Percentiles rank a stretch among this genome's conserved stretches.
These are phyloP conservation scores for Gastrodia elata DNA, from an alignment of 106 monocot species.

Conservation along the genomic window DNA sequence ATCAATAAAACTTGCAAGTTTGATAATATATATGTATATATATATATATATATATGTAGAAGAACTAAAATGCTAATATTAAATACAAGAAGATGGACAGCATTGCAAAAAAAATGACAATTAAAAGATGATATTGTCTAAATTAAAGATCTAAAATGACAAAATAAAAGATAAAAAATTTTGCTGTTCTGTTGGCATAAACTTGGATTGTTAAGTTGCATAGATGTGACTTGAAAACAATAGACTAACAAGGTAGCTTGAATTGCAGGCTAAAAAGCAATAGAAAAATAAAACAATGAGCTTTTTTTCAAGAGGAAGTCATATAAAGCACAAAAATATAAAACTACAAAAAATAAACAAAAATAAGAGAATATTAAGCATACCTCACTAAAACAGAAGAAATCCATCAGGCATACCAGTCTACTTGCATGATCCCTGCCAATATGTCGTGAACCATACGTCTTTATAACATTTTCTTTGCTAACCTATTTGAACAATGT, in stretches of 20 bases:
- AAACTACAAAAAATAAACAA: background rate
- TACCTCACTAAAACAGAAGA: slow-evolving; percentile 99
- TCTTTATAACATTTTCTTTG: slow-evolving; percentile 44
- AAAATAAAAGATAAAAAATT: background rate
- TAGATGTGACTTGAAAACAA: background rate
- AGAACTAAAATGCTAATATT: background rate
- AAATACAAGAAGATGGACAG: background rate
- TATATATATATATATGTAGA: background rate
- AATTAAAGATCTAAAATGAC: background rate
- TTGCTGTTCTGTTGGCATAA: background rate
- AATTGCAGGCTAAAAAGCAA: background rate
- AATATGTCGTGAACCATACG: slow-evolving; percentile 94
- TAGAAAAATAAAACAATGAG: background rate
- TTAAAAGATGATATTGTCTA: background rate
- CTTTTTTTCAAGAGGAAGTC: background rate
- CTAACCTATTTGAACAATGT: slow-evolving; percentile 41
- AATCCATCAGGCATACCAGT: slow-evolving; percentile 93
- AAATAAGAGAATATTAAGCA: background rate
- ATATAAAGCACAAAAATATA: background rate
- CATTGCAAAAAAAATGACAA: background rate
- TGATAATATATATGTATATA: no score
- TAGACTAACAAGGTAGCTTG: background rate
- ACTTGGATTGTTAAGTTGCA: background rate
- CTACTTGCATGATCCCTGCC: slow-evolving; percentile 71
- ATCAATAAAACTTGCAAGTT: no score